A percentile compares a stretch with the other conserved stretches of the same genome.
These are phyloP conservation scores for Diaporthe amygdali DNA, from an alignment of 2,329 filamentous ascomycete species.

Conservation along the genomic window DNA sequence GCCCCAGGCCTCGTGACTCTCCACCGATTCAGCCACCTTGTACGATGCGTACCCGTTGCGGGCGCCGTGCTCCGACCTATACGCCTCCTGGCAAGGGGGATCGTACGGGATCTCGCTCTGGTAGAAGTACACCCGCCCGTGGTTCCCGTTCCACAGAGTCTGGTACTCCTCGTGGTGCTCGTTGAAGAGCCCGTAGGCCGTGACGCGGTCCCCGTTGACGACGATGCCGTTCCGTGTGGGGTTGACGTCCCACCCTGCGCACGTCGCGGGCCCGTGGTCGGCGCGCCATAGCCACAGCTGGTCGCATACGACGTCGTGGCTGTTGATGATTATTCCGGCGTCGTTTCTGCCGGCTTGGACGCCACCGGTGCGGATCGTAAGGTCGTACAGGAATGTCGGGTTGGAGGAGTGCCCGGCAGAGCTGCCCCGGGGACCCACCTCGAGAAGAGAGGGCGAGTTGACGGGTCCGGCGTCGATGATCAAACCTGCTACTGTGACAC, in stretches of 20 bases:
- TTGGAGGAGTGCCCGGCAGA: slow-evolving; percentile 31
- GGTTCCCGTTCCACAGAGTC: slow-evolving; percentile 38
- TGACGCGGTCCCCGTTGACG: slow-evolving; percentile 37
- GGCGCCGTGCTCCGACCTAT: slow-evolving; percentile 31
- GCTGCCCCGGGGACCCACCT: slow-evolving; percentile 33
- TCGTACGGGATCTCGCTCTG: slow-evolving; percentile 41
- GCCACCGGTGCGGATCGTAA: slow-evolving; percentile 38
- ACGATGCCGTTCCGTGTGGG: slow-evolving; percentile 37
- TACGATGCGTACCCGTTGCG: slow-evolving; percentile 39
- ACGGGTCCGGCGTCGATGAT: slow-evolving; percentile 37
- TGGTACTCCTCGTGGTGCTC: slow-evolving; percentile 40
- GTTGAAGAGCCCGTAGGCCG: slow-evolving; percentile 39
- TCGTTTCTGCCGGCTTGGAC: slow-evolving; percentile 32
- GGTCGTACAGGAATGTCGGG: slow-evolving; percentile 38
- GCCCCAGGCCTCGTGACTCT: slow-evolving; percentile 38
- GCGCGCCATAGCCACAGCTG: slow-evolving; percentile 41
- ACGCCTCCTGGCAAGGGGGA: slow-evolving; percentile 36
- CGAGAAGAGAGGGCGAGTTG: slow-evolving; percentile 34
- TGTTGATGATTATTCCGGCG: slow-evolving; percentile 36
- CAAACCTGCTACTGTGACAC: slow-evolving; percentile 37
- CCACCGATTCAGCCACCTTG: slow-evolving; percentile 36
- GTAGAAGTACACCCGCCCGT: slow-evolving; percentile 39
- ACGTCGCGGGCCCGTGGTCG: slow-evolving; percentile 34
- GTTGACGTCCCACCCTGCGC: slow-evolving; percentile 35
- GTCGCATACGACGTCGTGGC: slow-evolving; percentile 36